A percentile compares a stretch with the other conserved stretches of the same genome.
Evolutionary conservation across 257 asterid genomes (phyloP).

Genomic region (Solanum etuberosum): DNA sequence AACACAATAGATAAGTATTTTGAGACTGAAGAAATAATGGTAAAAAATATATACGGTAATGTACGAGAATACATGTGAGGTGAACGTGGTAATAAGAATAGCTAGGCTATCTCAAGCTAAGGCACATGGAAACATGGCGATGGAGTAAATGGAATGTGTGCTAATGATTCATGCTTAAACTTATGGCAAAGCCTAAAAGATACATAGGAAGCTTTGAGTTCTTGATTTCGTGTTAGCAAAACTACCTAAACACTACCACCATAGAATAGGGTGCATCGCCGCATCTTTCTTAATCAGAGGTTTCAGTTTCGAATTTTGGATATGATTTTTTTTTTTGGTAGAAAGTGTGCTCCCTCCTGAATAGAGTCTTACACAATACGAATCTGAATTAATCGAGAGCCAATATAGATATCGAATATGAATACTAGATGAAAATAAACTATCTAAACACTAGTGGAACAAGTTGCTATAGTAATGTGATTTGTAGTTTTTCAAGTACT

Average conservation of each 20-base stretch:
- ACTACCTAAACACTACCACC: background rate
- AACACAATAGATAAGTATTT: too few relatives aligned
- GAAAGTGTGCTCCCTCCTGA: rapidly evolving
- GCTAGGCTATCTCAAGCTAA: background rate
- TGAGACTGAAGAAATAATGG: background rate
- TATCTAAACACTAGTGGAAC: background rate
- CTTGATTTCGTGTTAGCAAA: background rate
- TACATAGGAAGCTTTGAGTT: background rate
- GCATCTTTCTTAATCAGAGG: rapidly evolving
- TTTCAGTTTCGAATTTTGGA: background rate
- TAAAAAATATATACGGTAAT: background rate
- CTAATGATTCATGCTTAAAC: background rate
- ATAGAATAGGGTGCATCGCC: background rate
- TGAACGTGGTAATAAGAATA: background rate
- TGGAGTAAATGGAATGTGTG: background rate
- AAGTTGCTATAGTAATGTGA: background rate
- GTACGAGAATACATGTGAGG: background rate
- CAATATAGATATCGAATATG: background rate
- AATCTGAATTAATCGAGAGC: background rate
- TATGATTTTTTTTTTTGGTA: background rate
- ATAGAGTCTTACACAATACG: background rate
- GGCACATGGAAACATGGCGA: slow-evolving; percentile 4
- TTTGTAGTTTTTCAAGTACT: background rate
- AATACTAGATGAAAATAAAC: background rate
- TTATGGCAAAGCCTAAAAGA: background rate